These are phyloP conservation scores for Hypseocharis bilobata DNA, from an alignment of 441 rosid species.

Conservation along the genomic window DNA sequence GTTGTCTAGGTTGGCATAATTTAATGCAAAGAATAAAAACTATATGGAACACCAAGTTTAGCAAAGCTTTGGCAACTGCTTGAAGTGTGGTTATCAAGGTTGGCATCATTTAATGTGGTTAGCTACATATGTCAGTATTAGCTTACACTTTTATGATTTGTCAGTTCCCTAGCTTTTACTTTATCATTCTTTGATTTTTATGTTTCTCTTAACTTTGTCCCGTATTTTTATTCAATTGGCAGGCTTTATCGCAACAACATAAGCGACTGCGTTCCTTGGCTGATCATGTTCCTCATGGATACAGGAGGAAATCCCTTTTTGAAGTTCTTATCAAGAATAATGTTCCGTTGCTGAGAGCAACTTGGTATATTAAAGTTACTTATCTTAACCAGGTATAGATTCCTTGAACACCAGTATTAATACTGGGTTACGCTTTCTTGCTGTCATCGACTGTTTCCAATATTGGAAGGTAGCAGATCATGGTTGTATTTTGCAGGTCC, in stretches of 20 bases:
- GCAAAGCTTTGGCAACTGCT: too few relatives aligned
- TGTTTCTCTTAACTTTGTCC: not conserved
- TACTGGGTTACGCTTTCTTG: not conserved
- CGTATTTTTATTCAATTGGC: constrained; percentile 19
- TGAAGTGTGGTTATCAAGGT: too few relatives aligned
- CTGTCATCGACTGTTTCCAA: constrained; percentile 9
- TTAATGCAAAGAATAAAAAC: too few relatives aligned
- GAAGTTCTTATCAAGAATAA: constrained; percentile 91
- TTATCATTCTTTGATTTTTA: too few relatives aligned
- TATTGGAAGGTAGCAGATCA: constrained; percentile 23
- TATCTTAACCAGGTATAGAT: constrained; percentile 87
- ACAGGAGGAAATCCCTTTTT: constrained; percentile 60
- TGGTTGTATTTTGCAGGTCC: constrained; percentile 51
- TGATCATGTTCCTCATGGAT: constrained; percentile 82
- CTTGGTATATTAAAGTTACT: constrained; percentile 92
- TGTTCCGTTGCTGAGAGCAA: constrained; percentile 90
- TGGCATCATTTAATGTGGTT: too few relatives aligned
- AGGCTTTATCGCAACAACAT: constrained; percentile 90
- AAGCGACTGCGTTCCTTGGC: constrained; percentile 76
- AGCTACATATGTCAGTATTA: too few relatives aligned
- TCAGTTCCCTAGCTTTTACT: not conserved
- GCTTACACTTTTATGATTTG: too few relatives aligned
- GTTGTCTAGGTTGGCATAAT: too few relatives aligned
- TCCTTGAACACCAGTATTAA: constrained; percentile 3
- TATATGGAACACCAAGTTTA: too few relatives aligned